A percentile compares a stretch with the other conserved stretches of the same genome.
These are phyloP conservation scores for Cytospora mali DNA, from an alignment of 2,329 filamentous ascomycete genomes.

Conservation along the genomic window DNA sequence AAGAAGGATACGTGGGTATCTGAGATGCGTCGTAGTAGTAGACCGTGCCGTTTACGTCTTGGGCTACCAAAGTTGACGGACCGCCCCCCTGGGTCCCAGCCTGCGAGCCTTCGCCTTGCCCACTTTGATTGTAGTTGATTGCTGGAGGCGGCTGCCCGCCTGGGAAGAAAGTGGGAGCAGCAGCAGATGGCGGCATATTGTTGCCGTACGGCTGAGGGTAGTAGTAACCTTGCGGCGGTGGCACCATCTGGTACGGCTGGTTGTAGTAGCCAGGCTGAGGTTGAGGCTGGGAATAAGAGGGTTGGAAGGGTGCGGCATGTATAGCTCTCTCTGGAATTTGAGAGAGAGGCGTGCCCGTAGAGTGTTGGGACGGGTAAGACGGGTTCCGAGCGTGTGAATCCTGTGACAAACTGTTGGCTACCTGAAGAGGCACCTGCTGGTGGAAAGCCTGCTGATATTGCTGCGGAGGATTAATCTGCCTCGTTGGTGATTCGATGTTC, in stretches of 20 bases:
- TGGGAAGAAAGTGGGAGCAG: slow-evolving; percentile 60
- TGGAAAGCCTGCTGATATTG: slow-evolving; percentile 83
- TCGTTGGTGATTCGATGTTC: slow-evolving; percentile 83
- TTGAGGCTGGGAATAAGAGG: slow-evolving; percentile 68
- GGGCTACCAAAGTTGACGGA: slow-evolving; percentile 66
- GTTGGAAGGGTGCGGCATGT: slow-evolving; percentile 88
- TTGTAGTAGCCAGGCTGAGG: slow-evolving; percentile 61
- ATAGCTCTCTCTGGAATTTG: slow-evolving; percentile 93
- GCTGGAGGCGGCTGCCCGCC: slow-evolving; percentile 51
- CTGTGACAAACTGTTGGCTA: slow-evolving; percentile 59
- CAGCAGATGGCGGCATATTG: slow-evolving; percentile 42
- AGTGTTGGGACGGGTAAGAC: slow-evolving; percentile 71
- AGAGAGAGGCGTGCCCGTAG: slow-evolving; percentile 78
- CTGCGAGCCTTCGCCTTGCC: slow-evolving; percentile 45
- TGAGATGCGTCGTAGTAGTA: slow-evolving; percentile 90
- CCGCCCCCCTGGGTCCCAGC: slow-evolving; percentile 52
- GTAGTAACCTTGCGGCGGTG: slow-evolving; percentile 66
- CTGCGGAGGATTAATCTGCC: slow-evolving; percentile 49
- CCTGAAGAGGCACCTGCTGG: slow-evolving; percentile 84
- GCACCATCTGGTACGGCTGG: slow-evolving; percentile 60
- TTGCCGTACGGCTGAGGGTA: slow-evolving; percentile 60
- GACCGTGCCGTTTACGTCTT: slow-evolving; percentile 94
- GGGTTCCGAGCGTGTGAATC: slow-evolving; percentile 67
- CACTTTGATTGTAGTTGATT: slow-evolving; percentile 46
- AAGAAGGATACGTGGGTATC: slow-evolving; percentile 56